Conservation (phyloP, 148 eudicot genomes). For the Selenicereus undatus region DNA sequence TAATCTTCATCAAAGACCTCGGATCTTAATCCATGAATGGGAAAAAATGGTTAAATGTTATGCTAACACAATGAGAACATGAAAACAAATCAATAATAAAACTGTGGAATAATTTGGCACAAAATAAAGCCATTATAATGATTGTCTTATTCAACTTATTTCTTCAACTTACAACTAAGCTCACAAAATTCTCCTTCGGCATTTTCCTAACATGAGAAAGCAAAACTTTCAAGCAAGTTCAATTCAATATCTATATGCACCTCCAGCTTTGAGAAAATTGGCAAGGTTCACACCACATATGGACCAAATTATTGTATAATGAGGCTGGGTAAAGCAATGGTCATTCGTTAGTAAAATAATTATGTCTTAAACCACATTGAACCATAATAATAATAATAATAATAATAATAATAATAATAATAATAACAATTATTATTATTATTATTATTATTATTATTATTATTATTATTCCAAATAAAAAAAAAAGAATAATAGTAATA, state of each 20-base stretch:
- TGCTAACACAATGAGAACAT: not conserved
- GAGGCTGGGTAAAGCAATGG: too few species aligned
- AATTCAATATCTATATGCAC: not conserved
- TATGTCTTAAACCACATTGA: too few species aligned
- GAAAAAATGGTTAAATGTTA: constrained; percentile 1
- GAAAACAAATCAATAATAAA: not conserved
- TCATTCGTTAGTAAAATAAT: too few species aligned
- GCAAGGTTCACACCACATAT: not conserved
- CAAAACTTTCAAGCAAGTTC: not conserved
- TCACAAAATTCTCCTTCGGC: not conserved
- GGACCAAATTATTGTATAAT: too few species aligned
- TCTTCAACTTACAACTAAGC: not conserved
- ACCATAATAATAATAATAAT: too few species aligned
- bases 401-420: too few species aligned
- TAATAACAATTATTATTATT: too few species aligned
- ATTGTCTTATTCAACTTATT: too few species aligned
- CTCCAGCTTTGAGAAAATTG: too few species aligned
- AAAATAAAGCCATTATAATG: not conserved
- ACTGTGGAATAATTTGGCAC: not conserved
- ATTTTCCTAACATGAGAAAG: not conserved
- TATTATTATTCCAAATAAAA: too few species aligned
- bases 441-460: too few species aligned
- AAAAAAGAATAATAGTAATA: too few species aligned
- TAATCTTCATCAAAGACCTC: constrained; percentile 52
- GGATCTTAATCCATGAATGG: constrained; percentile 33